Evolutionary conservation across 106 monocot species (phyloP), one percentile per base, ranked within the genome.

Genomic region (Dioscorea alata): DNA sequence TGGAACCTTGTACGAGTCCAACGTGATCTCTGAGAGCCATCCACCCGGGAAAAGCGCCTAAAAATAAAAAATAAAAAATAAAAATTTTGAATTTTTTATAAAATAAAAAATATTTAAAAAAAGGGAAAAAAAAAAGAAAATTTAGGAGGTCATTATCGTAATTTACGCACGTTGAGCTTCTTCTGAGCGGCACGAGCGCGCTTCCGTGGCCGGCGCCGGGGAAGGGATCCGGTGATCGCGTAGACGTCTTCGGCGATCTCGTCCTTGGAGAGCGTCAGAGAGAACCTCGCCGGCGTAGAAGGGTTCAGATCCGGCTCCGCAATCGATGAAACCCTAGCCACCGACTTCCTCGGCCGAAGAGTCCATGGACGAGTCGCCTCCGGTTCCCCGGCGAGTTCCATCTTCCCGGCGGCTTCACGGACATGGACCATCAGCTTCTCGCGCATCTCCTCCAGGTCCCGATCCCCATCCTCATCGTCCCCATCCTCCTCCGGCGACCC

Each of bases 161-260:
- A 20, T 13, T 7, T 5, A 49, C 33, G 33, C 56, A 75, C 75
- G 16, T 75, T 68, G n/a, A 75, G 48, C 21, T 75, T 67, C 22
- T 53, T 24, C 61, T 69, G 66, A 7, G 68, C 49, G 61, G 19
- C 16, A 0, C 68, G 48, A 2, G 75, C 68, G 32, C 75, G 48
- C 59, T 62, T 68, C 68, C 35, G 68, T 2, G 75, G 75, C 18
- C 68, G 75, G 4, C 75, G 67, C 14, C 67, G 23, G 10, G 75
- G 50, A 2, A 35, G 33, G 48, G 52, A 50, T 34, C 75, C 75
- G 33, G 75, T 75, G 25, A 75, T 20, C n/a, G 68, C 67, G 68
- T 51, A 75, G 16, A 75, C 12, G 21, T 75, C 75, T 68, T 75
- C 75, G 33, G 60, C 75, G 59, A 75, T 75, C 75, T 75, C 75